Base-by-base conservation (phyloP, 352 stramenopile species). In the Globisporangium solare region DNA sequence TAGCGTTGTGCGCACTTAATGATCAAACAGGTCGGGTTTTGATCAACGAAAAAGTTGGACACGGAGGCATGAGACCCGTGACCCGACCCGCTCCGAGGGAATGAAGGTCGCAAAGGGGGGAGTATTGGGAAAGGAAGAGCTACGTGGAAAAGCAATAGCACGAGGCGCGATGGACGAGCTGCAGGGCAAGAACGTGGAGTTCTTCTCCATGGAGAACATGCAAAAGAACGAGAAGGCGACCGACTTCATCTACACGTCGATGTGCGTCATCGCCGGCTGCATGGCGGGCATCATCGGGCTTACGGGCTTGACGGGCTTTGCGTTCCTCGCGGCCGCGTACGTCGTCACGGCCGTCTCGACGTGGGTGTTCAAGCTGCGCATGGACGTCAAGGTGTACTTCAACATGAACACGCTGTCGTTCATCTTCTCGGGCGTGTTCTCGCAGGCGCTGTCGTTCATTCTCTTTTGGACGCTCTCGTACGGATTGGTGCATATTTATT, bases 401-500 rank as follows among this genome's bases (percentile, higher is more conserved):
- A 91, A 90, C 70, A 82, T 77, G 43, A 89, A 68, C 60, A 64
- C 69, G 32, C 52, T 80, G 6, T 66, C 66, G 47, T 93, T 93
- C 60, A 66, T 93, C 65, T 88, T 94, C 49, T 57, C 71, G 21
- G 79, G 82, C 48, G 67, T 92, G 48, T 79, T 88, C 51, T 79
- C 75, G 14, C 83, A 95, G 56, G 64, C 79, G 51, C 76, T 93
- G 46, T 93, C 83, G 42, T 94, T 92, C 66, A 88, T 95, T 60
- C 78, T 95, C 61, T 95, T 95, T 61, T 95, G 85, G 85, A 95
- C 85, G 64, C 80, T 95, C 43, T 74, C 75, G 47, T 95, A 95
- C 68, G 85, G 81, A 48, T 69, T 95, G 56, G 83, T 95, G 63
- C 82, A 95, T 88, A 92, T 95, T 86, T 95, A 95, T 88, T 95